Percentiles rank a stretch among this genome's conserved stretches.
phyloP scores from a whole-genome alignment of 1,284 basidiomycete species.

The Trichosporon sp. region DNA sequence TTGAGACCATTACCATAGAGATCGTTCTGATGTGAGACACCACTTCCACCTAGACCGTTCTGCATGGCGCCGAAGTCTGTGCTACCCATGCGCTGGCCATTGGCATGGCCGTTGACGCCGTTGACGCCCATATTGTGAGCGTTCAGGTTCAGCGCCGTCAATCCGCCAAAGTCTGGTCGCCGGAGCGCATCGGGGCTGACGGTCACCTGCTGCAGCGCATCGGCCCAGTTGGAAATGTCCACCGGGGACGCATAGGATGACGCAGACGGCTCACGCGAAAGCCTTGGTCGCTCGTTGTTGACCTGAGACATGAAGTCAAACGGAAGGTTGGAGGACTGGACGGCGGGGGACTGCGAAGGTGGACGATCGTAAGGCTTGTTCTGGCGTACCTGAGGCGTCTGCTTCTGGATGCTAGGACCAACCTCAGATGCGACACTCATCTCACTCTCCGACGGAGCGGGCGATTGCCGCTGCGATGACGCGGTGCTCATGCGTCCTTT shows the following conservation, averaged over 20 bases:
- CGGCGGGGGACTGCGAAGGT: conserved; percentile 42
- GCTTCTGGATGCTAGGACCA: conserved; percentile 49
- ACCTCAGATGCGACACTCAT: conserved; percentile 50
- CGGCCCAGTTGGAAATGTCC: conserved; percentile 33
- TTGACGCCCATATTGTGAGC: conserved; percentile 25
- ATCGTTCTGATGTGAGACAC: conserved; percentile 18
- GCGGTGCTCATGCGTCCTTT: conserved; percentile 47
- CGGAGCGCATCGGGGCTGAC: conserved; percentile 47
- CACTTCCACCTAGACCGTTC: conserved; percentile 10
- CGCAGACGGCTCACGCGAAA: conserved; percentile 40
- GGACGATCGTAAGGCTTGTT: conserved; percentile 53
- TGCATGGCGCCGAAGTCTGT: conserved; percentile 6
- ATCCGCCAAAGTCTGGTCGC: conserved; percentile 43
- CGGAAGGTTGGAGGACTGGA: conserved; percentile 33
- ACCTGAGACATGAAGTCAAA: conserved; percentile 34
- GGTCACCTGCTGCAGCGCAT: conserved; percentile 34
- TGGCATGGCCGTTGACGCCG: conserved; percentile 23
- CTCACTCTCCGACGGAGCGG: conserved; percentile 50
- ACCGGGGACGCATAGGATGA: conserved; percentile 35
- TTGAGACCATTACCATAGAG: conserved; percentile 27
- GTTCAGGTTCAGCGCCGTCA: conserved; percentile 25
- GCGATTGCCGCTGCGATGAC: conserved; percentile 47
- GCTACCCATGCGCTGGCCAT: conserved; percentile 13
- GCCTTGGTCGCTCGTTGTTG: conserved; percentile 31
- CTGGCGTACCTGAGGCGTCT: conserved; percentile 45